Conservation (phyloP, 306 rosid genomes). For the Ceratonia siliqua region DNA sequence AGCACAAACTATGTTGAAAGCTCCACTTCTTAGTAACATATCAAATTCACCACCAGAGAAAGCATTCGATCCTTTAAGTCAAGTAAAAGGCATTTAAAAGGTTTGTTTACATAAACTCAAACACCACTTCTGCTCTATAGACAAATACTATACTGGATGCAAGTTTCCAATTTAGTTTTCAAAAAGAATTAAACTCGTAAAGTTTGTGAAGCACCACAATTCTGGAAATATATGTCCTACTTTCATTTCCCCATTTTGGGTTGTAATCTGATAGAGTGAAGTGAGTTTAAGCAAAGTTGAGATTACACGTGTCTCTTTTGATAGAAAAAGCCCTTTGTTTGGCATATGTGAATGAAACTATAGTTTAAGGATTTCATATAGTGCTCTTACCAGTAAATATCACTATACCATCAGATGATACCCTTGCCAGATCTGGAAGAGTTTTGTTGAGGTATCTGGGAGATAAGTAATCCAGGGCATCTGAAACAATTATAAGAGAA, state of each 20-base stretch:
- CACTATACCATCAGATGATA: constrained; percentile 56
- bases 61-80: neutral
- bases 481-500: constrained; percentile 62
- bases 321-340: neutral
- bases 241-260: neutral
- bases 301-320: neutral
- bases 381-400: constrained; percentile 51
- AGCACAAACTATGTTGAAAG: neutral
- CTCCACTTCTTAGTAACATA: constrained; percentile 9
- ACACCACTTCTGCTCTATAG: neutral
- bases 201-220: constrained; percentile 7
- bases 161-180: neutral
- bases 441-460: constrained; percentile 69
- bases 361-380: neutral
- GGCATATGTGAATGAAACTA: neutral
- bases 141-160: neutral
- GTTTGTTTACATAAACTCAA: neutral
- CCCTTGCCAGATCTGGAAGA: constrained; percentile 64
- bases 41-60: constrained; percentile 11
- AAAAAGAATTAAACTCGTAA: neutral
- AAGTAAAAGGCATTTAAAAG: neutral
- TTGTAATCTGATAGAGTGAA: neutral
- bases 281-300: neutral
- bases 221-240: neutral
- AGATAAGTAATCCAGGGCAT: constrained; percentile 63